Percentiles rank a stretch among this genome's conserved stretches.
Evolutionary conservation across 2,329 filamentous ascomycete species (phyloP).

Genomic region (Rutstroemia sp.): DNA sequence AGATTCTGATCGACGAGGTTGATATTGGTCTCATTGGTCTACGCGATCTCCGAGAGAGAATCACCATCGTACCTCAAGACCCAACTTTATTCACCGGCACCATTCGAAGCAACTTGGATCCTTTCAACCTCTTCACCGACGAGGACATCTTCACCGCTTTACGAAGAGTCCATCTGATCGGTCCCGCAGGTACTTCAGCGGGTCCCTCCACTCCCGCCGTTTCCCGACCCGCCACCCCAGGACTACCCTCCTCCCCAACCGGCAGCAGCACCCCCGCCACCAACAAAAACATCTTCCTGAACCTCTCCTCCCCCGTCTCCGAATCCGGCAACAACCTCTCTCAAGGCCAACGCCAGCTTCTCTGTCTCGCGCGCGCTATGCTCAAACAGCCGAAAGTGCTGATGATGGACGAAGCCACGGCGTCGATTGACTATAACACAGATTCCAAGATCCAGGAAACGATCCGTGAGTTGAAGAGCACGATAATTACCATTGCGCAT

Average conservation of each 20-base stretch:
- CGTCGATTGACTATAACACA: slow-evolving; percentile 93
- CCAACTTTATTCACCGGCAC: slow-evolving; percentile 91
- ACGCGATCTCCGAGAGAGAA: slow-evolving; percentile 85
- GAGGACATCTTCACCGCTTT: slow-evolving; percentile 84
- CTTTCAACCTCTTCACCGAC: slow-evolving; percentile 82
- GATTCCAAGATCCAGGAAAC: slow-evolving; percentile 96
- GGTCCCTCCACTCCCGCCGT: slow-evolving; percentile 29
- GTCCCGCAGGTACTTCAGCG: slow-evolving; percentile 32
- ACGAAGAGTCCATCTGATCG: slow-evolving; percentile 81
- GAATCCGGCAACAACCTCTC: slow-evolving; percentile 94
- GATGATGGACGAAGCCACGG: slow-evolving; percentile 99
- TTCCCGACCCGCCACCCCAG: slow-evolving; percentile 22
- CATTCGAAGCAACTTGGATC: slow-evolving; percentile 86
- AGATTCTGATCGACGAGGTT: slow-evolving; percentile 85
- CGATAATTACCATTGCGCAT: slow-evolving; percentile 94
- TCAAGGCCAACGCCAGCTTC: slow-evolving; percentile 88
- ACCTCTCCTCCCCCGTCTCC: slow-evolving; percentile 73
- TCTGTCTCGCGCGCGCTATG: slow-evolving; percentile 87
- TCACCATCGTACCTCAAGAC: slow-evolving; percentile 97
- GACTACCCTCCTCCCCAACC: slow-evolving; percentile 22
- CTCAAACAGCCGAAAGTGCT: slow-evolving; percentile 87
- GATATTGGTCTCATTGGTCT: slow-evolving; percentile 86
- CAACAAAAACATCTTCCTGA: slow-evolving; percentile 93
- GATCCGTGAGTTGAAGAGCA: slow-evolving; percentile 85
- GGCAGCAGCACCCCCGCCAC: slow-evolving; percentile 36